Evolutionary conservation across 2,329 filamentous ascomycete genomes (phyloP).

Genomic region (Orbilia javanica): DNA sequence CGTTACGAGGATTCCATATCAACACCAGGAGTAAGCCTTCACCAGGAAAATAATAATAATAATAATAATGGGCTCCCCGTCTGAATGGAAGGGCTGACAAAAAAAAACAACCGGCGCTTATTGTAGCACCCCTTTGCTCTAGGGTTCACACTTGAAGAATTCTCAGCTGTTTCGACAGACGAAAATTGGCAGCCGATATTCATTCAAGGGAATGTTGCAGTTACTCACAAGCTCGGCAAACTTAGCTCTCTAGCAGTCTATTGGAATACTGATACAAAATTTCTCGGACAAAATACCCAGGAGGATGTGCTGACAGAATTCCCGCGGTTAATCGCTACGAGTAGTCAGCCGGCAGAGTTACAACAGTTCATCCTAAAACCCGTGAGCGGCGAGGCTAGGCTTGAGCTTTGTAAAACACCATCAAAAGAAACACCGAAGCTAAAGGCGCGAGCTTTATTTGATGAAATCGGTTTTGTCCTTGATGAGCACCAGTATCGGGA

Average conservation of each 20-base stretch:
- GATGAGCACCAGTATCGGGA: conserved; percentile 98
- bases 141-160: conserved; percentile 91
- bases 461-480: conserved; percentile 97
- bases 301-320: conserved; percentile 82
- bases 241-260: conserved; percentile 92
- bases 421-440: conserved; percentile 82
- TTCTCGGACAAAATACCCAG: conserved; percentile 84
- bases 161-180: conserved; percentile 96
- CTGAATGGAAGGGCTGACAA: conserved; percentile 17
- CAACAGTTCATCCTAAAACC: conserved; percentile 97
- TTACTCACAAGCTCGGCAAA: conserved; percentile 93
- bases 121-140: conserved; percentile 85
- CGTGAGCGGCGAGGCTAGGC: conserved; percentile 92
- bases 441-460: conserved; percentile 91
- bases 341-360: conserved; percentile 71
- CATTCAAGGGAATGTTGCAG: conserved; percentile 84
- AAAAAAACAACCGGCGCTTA: background rate
- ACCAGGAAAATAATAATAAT: too few relatives aligned
- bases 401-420: conserved; percentile 94
- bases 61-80: background rate
- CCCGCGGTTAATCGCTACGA: conserved; percentile 81
- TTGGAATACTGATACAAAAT: conserved; percentile 93
- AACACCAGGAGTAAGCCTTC: conserved; percentile 74
- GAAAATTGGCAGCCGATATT: conserved; percentile 95
- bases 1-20: conserved; percentile 98